Percentiles rank a stretch among this genome's conserved stretches.
phyloP scores from a whole-genome alignment of 805 yeast genomes.

The Lipomyces chichibuensis region DNA sequence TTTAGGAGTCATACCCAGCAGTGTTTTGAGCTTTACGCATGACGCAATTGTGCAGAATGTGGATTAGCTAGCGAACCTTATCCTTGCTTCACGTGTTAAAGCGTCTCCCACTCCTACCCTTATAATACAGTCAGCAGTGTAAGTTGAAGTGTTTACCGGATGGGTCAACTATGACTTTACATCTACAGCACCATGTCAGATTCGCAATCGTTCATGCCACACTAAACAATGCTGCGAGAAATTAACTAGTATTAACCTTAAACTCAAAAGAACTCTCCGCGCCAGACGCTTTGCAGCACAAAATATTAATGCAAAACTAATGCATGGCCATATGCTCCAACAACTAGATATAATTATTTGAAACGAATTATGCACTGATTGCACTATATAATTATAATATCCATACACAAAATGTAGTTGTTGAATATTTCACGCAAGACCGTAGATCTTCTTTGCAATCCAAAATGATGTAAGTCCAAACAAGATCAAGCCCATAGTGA shows the following conservation, averaged over 20 bases:
- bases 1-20: not conserved
- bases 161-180: too few relatives aligned
- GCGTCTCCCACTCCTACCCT: too few relatives aligned
- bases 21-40: not conserved
- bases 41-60: not conserved
- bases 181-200: not conserved
- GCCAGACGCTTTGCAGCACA: not conserved
- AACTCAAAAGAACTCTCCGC: not conserved
- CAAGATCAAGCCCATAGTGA: slow-evolving; percentile 28
- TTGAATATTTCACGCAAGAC: slow-evolving; percentile 13
- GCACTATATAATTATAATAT: not conserved
- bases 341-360: not conserved
- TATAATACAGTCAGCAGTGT: too few relatives aligned
- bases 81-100: not conserved
- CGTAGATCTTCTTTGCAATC: slow-evolving; percentile 27
- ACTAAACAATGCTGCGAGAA: not conserved
- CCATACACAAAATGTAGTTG: not conserved
- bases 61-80: not conserved
- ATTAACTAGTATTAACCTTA: too few relatives aligned
- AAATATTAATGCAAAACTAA: not conserved
- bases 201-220: not conserved
- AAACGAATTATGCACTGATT: not conserved
- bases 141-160: too few relatives aligned
- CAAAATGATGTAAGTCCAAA: slow-evolving; percentile 26
- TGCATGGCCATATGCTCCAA: not conserved